Percentiles rank a stretch among this genome's conserved stretches.
These are phyloP conservation scores for Polytrichum formosum DNA, from an alignment of 225 moss, liverwort and hornwort genomes.

Conservation along the genomic window DNA sequence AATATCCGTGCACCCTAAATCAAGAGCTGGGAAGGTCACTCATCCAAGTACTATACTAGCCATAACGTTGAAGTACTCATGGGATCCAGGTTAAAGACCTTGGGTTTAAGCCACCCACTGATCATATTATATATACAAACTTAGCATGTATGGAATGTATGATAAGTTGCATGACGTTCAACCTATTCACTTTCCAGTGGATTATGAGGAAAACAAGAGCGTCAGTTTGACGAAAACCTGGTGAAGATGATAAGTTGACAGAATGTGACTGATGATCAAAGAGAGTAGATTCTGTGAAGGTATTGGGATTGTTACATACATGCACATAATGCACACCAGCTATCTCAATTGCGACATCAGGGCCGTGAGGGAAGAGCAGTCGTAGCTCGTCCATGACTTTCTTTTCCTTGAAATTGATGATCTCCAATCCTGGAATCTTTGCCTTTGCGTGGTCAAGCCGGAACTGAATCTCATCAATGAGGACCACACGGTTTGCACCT, in stretches of 20 bases:
- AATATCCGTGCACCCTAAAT: too few relatives aligned
- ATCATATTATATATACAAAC: too few relatives aligned
- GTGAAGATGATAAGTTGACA: neutral
- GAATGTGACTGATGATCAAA: too few relatives aligned
- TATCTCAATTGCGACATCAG: conserved; percentile 63
- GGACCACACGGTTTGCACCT: conserved; percentile 55
- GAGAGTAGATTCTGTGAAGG: neutral
- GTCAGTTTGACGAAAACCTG: neutral
- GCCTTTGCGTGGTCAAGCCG: conserved; percentile 48
- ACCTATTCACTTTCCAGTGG: too few relatives aligned
- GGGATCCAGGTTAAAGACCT: too few relatives aligned
- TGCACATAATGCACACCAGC: conserved; percentile 64
- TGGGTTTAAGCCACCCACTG: too few relatives aligned
- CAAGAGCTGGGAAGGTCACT: too few relatives aligned
- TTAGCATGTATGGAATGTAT: too few relatives aligned
- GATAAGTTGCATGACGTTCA: too few relatives aligned
- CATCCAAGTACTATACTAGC: too few relatives aligned
- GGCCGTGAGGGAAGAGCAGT: conserved; percentile 41
- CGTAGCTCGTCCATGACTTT: conserved; percentile 47
- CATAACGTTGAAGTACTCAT: too few relatives aligned
- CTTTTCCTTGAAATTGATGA: conserved; percentile 53
- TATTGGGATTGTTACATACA: conserved; percentile 4
- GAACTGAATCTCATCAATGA: conserved; percentile 56
- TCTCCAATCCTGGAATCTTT: conserved; percentile 37
- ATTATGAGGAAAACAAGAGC: neutral